Evolutionary conservation across 1,139 yeast genomes (phyloP).

Genomic region (Scheffersomyces cryptocercus): DNA sequence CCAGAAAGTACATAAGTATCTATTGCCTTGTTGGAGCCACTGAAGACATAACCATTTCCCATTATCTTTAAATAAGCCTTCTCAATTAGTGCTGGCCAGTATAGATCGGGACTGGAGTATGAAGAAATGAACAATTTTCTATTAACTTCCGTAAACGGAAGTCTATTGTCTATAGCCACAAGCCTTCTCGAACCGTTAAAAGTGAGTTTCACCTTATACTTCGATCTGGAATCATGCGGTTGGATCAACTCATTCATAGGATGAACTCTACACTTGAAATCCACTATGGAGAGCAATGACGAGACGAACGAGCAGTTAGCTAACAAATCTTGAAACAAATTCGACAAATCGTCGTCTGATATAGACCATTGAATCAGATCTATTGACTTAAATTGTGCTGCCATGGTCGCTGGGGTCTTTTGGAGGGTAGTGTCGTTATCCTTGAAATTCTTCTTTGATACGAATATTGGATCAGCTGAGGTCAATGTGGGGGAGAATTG

Average conservation of each 20-base stretch:
- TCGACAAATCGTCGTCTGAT: conserved; percentile 17
- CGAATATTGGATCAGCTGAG: conserved; percentile 12
- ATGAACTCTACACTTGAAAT: conserved; percentile 14
- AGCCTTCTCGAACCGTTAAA: conserved; percentile 64
- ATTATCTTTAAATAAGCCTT: conserved; percentile 68
- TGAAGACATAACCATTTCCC: conserved; percentile 62
- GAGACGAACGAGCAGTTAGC: conserved; percentile 82
- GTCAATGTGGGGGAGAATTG: conserved; percentile 14
- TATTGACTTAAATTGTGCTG: conserved; percentile 15
- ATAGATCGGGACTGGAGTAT: conserved; percentile 32
- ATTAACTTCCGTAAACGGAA: conserved; percentile 30
- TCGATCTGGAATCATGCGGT: conserved; percentile 28
- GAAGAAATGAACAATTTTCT: conserved; percentile 41
- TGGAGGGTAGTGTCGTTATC: conserved; percentile 11
- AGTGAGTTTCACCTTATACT: conserved; percentile 35
- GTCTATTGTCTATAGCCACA: conserved; percentile 50
- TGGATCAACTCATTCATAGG: conserved; percentile 16
- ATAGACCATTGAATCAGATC: conserved; percentile 19
- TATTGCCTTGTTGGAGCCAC: conserved; percentile 79
- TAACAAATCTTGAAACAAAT: conserved; percentile 54
- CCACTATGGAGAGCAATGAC: conserved; percentile 50
- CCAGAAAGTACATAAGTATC: conserved; percentile 70
- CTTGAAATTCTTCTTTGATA: conserved; percentile 3
- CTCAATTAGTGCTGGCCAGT: conserved; percentile 77
- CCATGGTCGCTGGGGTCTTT: conserved; percentile 19